Base-by-base conservation (phyloP, 1,284 basidiomycete genomes). In the Porogramme epimiltina region DNA sequence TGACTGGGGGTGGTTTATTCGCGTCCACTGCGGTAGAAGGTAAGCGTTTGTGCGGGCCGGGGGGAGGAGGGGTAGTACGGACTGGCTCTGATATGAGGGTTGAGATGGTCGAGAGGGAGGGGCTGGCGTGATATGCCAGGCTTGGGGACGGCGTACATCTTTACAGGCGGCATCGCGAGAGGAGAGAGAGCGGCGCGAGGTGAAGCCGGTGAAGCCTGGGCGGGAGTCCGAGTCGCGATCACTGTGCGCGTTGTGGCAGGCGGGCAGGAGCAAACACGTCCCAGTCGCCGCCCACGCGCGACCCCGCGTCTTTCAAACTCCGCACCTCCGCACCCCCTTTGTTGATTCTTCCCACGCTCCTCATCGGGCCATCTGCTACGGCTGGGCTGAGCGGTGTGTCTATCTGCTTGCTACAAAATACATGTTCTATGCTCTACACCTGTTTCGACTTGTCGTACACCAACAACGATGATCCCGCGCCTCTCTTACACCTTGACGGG, bases 1-100 rank as follows among this genome's bases (percentile, higher is more conserved):
- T 88, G 58, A 88, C 84, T 2, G 68, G 61, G 13, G 71, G 73
- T 18, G 34, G 34, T 40, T 69, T 72, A 25, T 58, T 52, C 18
- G 56, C 50, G 49, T 70, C 69, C 31, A 66, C 70, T 71, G 46
- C n/a, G 38, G 44, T 50, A 48, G 20, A 49, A 36, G 47, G 51
- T 54, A 42, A 53, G 56, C 43, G 24, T 36, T 52, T 39, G 40
- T 42, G 34, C 38, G 38, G n/a, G 34, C 34, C 34, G 34, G 59
- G 60, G 45, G 64, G 56, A 23, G 74, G 13, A 23, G 33, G 9
- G 45, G 42, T 47, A 31, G 20, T 13, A 68, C 74, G 51, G 46
- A 78, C 77, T 54, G 11, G 65, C 62, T 63, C 67, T 70, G 60
- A 77, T 65, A 50, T 69, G 59, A 3, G 76, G 74, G 48, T 79